These are phyloP conservation scores for Alternaria sp. DNA, from an alignment of 2,329 filamentous ascomycete genomes.

Conservation along the genomic window DNA sequence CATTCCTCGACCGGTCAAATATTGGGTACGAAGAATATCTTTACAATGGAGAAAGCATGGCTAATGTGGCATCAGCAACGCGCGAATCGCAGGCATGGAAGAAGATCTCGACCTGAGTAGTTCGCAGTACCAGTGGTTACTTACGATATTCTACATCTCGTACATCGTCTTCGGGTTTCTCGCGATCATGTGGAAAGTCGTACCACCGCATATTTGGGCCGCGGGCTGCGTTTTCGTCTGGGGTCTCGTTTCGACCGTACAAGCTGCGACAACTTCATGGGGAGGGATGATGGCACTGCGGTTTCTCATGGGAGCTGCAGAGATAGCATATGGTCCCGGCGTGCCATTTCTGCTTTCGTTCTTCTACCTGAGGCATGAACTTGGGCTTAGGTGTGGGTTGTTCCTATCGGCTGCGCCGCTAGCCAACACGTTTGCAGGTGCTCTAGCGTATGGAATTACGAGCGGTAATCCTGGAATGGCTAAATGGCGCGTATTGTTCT, in stretches of 20 bases:
- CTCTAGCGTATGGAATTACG: conserved; percentile 62
- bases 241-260: conserved; percentile 42
- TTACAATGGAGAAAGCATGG: not conserved
- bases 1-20: conserved; percentile 47
- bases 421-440: conserved; percentile 79
- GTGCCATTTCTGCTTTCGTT: conserved; percentile 61
- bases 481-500: conserved; percentile 66
- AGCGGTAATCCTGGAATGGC: conserved; percentile 62
- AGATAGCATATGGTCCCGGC: conserved; percentile 53
- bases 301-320: conserved; percentile 48
- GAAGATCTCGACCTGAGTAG: conserved; percentile 37
- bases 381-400: conserved; percentile 63
- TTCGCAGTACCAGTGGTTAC: conserved; percentile 42
- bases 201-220: conserved; percentile 47
- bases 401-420: conserved; percentile 44
- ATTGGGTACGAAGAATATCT: conserved; percentile 36
- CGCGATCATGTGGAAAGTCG: conserved; percentile 47
- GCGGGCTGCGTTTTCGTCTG: conserved; percentile 44
- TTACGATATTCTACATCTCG: conserved; percentile 49
- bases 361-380: conserved; percentile 64
- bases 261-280: conserved; percentile 41
- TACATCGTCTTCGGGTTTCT: conserved; percentile 48
- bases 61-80: conserved; percentile 36
- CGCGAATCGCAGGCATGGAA: conserved; percentile 50
- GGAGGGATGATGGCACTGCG: conserved; percentile 43